Base-by-base conservation (phyloP, 192 early-diverging fungal genomes). In the Linnemannia zychae region DNA sequence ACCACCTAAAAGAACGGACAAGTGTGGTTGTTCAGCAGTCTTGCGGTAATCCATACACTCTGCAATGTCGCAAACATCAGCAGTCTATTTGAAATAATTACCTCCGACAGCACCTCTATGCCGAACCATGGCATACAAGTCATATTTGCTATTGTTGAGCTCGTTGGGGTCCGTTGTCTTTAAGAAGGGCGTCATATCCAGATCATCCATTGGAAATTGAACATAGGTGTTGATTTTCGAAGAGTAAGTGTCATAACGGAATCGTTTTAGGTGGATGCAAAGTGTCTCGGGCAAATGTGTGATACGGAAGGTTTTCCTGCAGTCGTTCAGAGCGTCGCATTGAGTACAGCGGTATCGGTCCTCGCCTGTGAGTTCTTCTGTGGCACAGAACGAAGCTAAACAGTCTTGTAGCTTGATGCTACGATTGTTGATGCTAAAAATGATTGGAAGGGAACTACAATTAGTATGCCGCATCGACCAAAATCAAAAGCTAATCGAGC, bases 181-280 rank as follows among this genome's bases (percentile, higher is more conserved):
- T 67, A 81, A 76, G 72, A 79, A 88, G 3, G 88, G 88, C 17
- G 46, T 63, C 83, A 88, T 88, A 38, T 88, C 88, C 50, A 88
- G 67, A 67, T 86, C 88, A 49, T 88, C 88, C 40, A 88, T 67
- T 28, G 88, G 88, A 33, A 88, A 88, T 72, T 88, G 83, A n/a
- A 88, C 88, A 77, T 77, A 77, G 6, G 88, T 88, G 60, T 75
- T 82, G 67, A 88, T 88, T 66, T 88, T 88, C 3, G 87, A 88
- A 40, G 84, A 86, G 60, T 86, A 88, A 33, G 63, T 66, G 57
- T 88, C 88, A n/a, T 75, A 80, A 18, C 84, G 83, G 67, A 86
- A 88, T 36, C 88, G 47, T 67, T 88, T 88, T 36, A 88, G 74
- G 33, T 86, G 83, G 49, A 88, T 88, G 47, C 88, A 88, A 1